Evolutionary conservation across 1,284 basidiomycete species (phyloP), one percentile per base, ranked within the genome.

Genomic region (Schizophyllum commune): DNA sequence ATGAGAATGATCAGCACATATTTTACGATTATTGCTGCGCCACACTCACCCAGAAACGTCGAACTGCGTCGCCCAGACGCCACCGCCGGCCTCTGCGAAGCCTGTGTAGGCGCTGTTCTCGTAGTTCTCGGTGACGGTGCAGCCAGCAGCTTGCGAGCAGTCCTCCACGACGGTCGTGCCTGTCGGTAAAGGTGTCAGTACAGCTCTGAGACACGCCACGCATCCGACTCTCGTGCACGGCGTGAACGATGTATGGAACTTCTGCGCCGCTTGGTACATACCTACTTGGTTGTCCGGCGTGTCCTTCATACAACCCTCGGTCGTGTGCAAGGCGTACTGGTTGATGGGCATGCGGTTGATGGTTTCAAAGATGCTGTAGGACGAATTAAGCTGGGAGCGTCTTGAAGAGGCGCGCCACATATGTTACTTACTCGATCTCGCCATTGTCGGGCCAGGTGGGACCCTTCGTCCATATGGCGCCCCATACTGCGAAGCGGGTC

Each of bases 41-140:
- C 20, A 17, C 51, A 27, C 81, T 71, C 63, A 79, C 77, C 83
- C 83, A 21, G 78, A 67, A 15, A 75, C 72, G 59, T 86, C 82
- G 66, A 86, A 83, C 70, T 87, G 84, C 1, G 80, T 73, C 11
- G 85, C 84, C 70, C 77, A 89, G 1, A 88, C 83, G 5, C 86
- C 86, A 52, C 87, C 88, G 15, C 85, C 85, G 7, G 79, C 80
- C 4, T 71, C 70, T 5, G 78, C 78, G 66, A 89, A 89, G 0
- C 74, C 78, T 6, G 72, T 68, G 1, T 81, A 82, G 65, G 78
- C 87, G 65, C 82, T 84, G 62, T 80, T 80, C 8, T 74, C 67
- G 61, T 76, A 74, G 33, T 71, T 74, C 69, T 86, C 84, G 3
- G 67, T 66, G 52, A 85, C 80, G 6, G 80, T 78, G 68, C 87